These are phyloP conservation scores for Leishmania aethiopica DNA, from an alignment of 208 protist genomes.

Conservation along the genomic window DNA sequence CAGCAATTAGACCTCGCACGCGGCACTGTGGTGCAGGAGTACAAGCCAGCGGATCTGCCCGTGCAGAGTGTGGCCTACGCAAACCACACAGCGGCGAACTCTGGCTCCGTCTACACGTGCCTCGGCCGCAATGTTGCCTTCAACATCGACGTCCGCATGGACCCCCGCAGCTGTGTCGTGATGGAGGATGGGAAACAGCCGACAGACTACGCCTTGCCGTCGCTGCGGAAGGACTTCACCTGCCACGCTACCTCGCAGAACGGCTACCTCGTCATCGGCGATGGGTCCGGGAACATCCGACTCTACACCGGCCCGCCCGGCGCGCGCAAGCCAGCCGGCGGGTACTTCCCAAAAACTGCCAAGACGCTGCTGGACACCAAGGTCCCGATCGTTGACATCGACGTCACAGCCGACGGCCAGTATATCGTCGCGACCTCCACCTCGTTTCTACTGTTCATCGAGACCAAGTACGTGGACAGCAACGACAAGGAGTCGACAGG, in stretches of 20 bases:
- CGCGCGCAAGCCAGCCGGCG: constrained; percentile 40
- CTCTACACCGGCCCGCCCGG: constrained; percentile 68
- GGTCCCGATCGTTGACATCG: constrained; percentile 53
- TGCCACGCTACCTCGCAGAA: constrained; percentile 60
- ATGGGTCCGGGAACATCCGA: constrained; percentile 52
- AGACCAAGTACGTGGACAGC: constrained; percentile 45
- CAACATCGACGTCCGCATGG: constrained; percentile 70
- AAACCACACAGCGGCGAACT: constrained; percentile 41
- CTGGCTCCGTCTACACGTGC: constrained; percentile 52
- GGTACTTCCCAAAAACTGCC: constrained; percentile 55
- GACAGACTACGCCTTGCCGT: constrained; percentile 40
- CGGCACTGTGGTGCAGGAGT: constrained; percentile 58
- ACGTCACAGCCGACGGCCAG: constrained; percentile 61
- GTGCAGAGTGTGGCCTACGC: constrained; percentile 46
- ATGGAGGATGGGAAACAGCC: constrained; percentile 42
- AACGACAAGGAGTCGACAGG: constrained; percentile 36
- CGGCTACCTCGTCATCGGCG: constrained; percentile 65
- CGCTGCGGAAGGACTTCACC: constrained; percentile 43
- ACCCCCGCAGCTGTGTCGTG: constrained; percentile 47
- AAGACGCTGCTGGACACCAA: constrained; percentile 65
- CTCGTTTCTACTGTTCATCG: constrained; percentile 48
- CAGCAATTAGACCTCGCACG: constrained; percentile 50
- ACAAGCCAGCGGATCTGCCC: constrained; percentile 26
- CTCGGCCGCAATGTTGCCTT: constrained; percentile 56
- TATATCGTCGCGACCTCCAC: constrained; percentile 59